Conservation (phyloP, 164 flowering plant species). For the Pachysandra terminalis region DNA sequence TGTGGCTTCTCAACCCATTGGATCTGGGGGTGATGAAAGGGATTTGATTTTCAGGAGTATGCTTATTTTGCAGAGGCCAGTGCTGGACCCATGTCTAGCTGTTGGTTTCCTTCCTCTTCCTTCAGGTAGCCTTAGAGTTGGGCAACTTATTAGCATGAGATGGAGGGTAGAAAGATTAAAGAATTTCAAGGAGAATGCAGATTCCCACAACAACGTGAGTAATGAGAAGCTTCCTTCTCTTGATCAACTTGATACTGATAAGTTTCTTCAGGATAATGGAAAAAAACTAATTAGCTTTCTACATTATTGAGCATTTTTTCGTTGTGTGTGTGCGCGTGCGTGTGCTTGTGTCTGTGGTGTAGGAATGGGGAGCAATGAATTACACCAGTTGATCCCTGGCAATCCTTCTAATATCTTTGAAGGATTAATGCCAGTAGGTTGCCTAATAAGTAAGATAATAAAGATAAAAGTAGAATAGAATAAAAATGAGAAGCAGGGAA, state of each 20-base stretch:
- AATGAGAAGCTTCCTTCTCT: neutral
- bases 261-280: neutral
- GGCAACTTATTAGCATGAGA: constrained; percentile 76
- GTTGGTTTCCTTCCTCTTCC: constrained; percentile 96
- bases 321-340: too few relatives aligned
- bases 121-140: constrained; percentile 79
- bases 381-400: too few relatives aligned
- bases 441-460: too few relatives aligned
- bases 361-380: too few relatives aligned
- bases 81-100: constrained; percentile 88
- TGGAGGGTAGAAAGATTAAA: constrained; percentile 96
- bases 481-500: too few relatives aligned
- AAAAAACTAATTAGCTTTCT: neutral
- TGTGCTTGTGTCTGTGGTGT: too few relatives aligned
- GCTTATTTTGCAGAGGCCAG: constrained; percentile 75
- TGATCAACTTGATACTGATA: too few relatives aligned
- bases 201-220: constrained; percentile 54
- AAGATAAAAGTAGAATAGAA: too few relatives aligned
- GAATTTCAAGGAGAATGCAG: constrained; percentile 38
- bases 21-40: constrained; percentile 25
- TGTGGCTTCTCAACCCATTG: constrained; percentile 25
- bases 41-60: constrained; percentile 70
- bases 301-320: too few relatives aligned
- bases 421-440: too few relatives aligned
- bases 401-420: too few relatives aligned